Base-by-base conservation (phyloP, 441 rosid species). In the Sinapis alba region DNA sequence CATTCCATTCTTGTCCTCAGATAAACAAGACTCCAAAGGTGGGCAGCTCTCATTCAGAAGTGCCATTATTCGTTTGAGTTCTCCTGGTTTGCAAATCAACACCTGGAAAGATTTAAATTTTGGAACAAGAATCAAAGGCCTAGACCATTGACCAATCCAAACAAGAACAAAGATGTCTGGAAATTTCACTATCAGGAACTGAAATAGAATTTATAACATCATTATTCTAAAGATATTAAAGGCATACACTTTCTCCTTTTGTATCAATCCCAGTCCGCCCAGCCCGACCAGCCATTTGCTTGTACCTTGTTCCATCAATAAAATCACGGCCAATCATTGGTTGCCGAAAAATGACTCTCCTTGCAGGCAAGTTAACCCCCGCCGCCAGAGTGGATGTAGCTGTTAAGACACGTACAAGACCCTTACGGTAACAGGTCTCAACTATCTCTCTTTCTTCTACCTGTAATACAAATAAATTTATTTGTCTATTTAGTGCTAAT, bases 311-410 rank as follows among this genome's bases (percentile, higher is more conserved):
- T 70, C 97, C 97, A 80, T 96, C 99, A 77, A 96, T 78, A 84
- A 96, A 91, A 87, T 96, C 97, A 76, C 97, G 83, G 62, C 99
- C 99, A 81, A 96, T 86, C 79, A 93, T 86, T 50, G 99, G 98
- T 86, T 96, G 99, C 67, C 99, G 94, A 77, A 96, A 96, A 82
- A 96, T 89, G 76, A 96, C 99, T 85, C 99, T 90, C 80, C 99
- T 88, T 50, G 99, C 99, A 72, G 99, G 99, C 68, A 96, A 84
- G 78, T 96, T 96, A 69, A 96, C 99, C 61, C 99, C 99, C 68
- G 99, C 99, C 60, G 99, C 99, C 79, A 96, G 85, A 81, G 99
- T 96, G 65, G 99, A 96, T 69, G 99, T 96, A 70, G 99, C 99
- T 71, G 98, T 96, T 83, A 96, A 86, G 67, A 96, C 89, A 57